These are phyloP conservation scores for Naganishia kalamii DNA, from an alignment of 768 basidiomycete genomes.

Conservation along the genomic window DNA sequence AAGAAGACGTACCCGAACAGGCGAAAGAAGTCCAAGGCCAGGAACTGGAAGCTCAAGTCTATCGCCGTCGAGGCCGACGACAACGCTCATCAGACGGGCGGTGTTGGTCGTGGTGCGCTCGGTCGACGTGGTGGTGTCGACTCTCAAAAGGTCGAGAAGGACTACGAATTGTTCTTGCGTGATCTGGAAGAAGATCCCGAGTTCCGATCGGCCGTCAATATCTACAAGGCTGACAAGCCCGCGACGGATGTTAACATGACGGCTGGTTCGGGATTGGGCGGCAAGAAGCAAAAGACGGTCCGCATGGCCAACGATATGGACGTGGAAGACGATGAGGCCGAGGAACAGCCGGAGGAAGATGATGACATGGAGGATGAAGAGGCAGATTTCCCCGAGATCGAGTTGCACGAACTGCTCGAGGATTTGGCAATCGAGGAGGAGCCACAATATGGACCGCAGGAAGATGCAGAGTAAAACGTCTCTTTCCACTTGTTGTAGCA, in stretches of 20 bases:
- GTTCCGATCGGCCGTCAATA: constrained; percentile 73
- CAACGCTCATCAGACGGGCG: constrained; percentile 66
- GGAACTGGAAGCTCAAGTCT: constrained; percentile 81
- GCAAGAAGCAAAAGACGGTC: constrained; percentile 50
- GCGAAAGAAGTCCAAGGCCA: constrained; percentile 76
- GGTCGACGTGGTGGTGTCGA: constrained; percentile 85
- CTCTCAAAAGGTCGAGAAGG: constrained; percentile 85
- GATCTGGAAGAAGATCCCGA: constrained; percentile 94
- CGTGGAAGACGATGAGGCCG: constrained; percentile 49
- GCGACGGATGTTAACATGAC: constrained; percentile 37
- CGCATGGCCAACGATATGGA: constrained; percentile 54
- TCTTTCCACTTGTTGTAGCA: background rate
- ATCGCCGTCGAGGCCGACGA: constrained; percentile 89
- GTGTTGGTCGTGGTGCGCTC: constrained; percentile 65
- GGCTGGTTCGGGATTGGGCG: constrained; percentile 13
- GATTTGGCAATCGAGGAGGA: constrained; percentile 53
- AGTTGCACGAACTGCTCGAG: constrained; percentile 77
- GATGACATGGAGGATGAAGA: constrained; percentile 58
- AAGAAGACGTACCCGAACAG: constrained; percentile 93
- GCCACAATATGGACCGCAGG: background rate
- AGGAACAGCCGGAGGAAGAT: constrained; percentile 47
- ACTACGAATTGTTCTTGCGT: constrained; percentile 91
- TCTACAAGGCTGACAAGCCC: constrained; percentile 66
- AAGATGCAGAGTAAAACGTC: background rate
- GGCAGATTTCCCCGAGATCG: constrained; percentile 79